Base-by-base conservation (phyloP, 73 alveolate species). In the Symbiodinium pilosum region DNA sequence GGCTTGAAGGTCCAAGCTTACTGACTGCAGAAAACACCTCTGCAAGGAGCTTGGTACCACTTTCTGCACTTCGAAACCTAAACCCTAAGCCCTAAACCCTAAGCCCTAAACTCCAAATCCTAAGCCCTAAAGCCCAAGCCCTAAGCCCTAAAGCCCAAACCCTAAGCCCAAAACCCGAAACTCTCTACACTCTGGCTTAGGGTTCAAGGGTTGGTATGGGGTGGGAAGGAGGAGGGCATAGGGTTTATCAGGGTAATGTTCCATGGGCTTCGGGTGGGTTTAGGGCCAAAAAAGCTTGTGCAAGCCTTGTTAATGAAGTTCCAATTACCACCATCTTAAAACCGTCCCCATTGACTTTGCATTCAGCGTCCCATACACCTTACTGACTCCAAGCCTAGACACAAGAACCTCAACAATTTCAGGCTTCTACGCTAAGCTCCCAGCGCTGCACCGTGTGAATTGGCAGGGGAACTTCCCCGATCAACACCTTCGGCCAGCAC, bases 371-470 rank as follows among this genome's bases (percentile, higher is more conserved):
- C n/a, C n/a, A n/a, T n/a, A n/a, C n/a, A n/a, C n/a, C n/a, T n/a
- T n/a, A n/a, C 73, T 56, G 32, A 56, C 9, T 32, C 73, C 73
- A 14, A 56, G 3, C 14, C 73, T 16, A 56, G 21, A 56, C 73
- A 6, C 14, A 14, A 47, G 16, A 47, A 8, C 64, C 64, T 47
- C 8, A 47, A 51, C 4, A 51, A 51, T 30, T 54, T 54, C 71
- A 54, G 26, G 71, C 30, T 54, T 54, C 71, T 54, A 2, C n/a
- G 2, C 85, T 71, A 28, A 32, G 85, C 34, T 28, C 41, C 43
- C 32, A n/a, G 42, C 94, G 51, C 84, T 87, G 94, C 39, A 87
- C 30, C 34, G 94, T 87, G 94, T 87, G 94, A 84, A 87, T 87
- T n/a, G 94, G 94, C 20, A 87, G 36, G 5, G 94, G 84, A 43